Evolutionary conservation across 768 basidiomycete genomes (phyloP), one percentile per base, ranked within the genome.

Genomic region (Lentinula sp.): DNA sequence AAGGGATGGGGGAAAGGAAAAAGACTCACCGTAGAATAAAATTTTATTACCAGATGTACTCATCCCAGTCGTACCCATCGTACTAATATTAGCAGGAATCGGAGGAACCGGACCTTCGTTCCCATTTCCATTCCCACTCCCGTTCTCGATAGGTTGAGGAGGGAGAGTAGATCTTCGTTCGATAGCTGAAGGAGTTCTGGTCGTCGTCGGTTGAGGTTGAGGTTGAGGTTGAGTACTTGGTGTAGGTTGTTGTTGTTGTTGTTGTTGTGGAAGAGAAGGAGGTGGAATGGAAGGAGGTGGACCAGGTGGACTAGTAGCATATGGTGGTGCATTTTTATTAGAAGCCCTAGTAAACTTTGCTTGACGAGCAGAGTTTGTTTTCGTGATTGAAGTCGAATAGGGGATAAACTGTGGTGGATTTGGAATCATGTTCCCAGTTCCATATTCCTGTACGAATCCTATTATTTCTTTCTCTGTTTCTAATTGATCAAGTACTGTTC

Each of bases 401-500:
- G 60, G 43, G 1, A 53, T 31, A 37, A 60, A 49, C n/a, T 54
- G 71, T 16, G 93, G 94, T 7, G 93, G 84, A 64, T 97, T 93
- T 0, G 94, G 93, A 52, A 98, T 95, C 62, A 84, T 78, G 63
- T 82, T 85, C 40, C 95, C 96, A 2, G 95, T 98, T 3, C 93
- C 93, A 68, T 93, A 93, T 63, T 89, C 84, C 37, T 84, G 83
- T 10, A 98, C 93, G 66, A 98, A 98, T 69, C 83, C 84, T 64
- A 93, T 87, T 80, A 95, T 86, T 66, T 98, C 97, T 54, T 82
- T 85, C 37, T 89, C 89, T 0, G 92, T 84, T 65, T 98, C 95
- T 73, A 95, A 82, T 62, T 89, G 86, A 70, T 99, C 96, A 39
- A 98, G 80, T 4, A 91, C 82, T 43, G 94, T 78, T 37, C 96